A percentile compares a stretch with the other conserved stretches of the same genome.
These are phyloP conservation scores for Marasmius oreades DNA, from an alignment of 1,284 basidiomycete species.

Conservation along the genomic window DNA sequence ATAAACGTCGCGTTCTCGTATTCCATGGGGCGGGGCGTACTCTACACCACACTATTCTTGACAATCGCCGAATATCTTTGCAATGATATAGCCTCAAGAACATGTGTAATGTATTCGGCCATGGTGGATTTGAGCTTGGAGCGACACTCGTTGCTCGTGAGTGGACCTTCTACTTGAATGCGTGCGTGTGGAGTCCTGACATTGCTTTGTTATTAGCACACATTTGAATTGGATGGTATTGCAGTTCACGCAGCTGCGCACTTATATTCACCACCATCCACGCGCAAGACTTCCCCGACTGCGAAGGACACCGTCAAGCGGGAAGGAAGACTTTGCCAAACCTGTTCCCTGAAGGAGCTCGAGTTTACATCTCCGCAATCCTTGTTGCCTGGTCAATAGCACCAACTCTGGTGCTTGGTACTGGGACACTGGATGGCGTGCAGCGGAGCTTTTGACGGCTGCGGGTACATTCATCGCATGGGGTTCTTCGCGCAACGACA, in stretches of 20 bases:
- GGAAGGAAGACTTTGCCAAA: constrained; percentile 32
- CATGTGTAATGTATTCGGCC: constrained; percentile 26
- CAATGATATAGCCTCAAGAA: constrained; percentile 28
- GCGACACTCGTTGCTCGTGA: constrained; percentile 29
- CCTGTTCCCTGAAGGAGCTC: constrained; percentile 21
- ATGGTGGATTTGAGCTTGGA: constrained; percentile 28
- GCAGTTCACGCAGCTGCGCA: constrained; percentile 21
- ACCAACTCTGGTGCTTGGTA: constrained; percentile 11
- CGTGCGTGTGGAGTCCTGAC: not conserved
- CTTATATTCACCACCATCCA: constrained; percentile 32
- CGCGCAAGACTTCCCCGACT: constrained; percentile 32
- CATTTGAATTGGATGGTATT: constrained; percentile 16
- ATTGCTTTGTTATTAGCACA: not conserved
- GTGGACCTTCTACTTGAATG: not conserved
- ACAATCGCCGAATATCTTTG: constrained; percentile 21
- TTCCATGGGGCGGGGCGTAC: constrained; percentile 16
- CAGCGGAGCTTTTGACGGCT: constrained; percentile 9
- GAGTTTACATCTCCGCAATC: constrained; percentile 16
- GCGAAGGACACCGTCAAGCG: constrained; percentile 23
- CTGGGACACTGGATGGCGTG: constrained; percentile 17
- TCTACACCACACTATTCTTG: constrained; percentile 18
- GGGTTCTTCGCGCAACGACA: constrained; percentile 13
- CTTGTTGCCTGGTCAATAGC: constrained; percentile 18
- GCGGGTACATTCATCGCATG: constrained; percentile 18
- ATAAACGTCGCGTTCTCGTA: constrained; percentile 25